Evolutionary conservation across 805 yeast species (phyloP), one percentile per base, ranked within the genome.

Genomic region (Wickerhamiella cacticola): DNA sequence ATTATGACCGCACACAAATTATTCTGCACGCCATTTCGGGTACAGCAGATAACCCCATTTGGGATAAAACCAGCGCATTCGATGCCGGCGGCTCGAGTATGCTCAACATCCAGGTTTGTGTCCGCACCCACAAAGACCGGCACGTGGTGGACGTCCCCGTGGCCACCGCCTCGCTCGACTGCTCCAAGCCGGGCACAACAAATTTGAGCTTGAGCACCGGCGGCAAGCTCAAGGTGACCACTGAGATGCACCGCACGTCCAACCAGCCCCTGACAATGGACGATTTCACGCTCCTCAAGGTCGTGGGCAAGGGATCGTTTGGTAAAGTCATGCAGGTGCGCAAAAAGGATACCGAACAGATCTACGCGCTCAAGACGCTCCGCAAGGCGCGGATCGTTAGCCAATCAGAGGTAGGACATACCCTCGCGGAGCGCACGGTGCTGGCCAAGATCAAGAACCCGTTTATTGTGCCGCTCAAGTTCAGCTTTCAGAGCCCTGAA

Each of bases 271-370:
- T 92, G 43, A 72, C 86, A 1, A 86, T 92, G 55, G 95, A 87
- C 49, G 96, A 89, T 60, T 89, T 92, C 66, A 95, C 87, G 58
- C 68, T 92, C 46, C 72, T 92, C 56, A 92, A 92, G 65, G 98
- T 92, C 19, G 86, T 92, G 48, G 98, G 98, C 31, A 92, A 92
- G 63, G 98, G 98, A 6, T 87, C 96, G 8, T 92, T 92, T 63
- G 98, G 98, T 46, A 92, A 92, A 66, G 98, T 92, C 47, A 92
- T 92, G 97, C 98, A 92, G 66, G 98, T 92, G 36, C 79, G 87
- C 53, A 92, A 92, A 67, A 85, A 84, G 57, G 98, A 92, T 64
- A 92, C 98, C 2, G 82, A 82, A 54, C 94, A 89, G 63, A 80
- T 92, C 21, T 92, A 92, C 64, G 98, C 98, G 1, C 70, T 92